Percentiles rank a stretch among this genome's conserved stretches.
Conservation (phyloP, 345 rosid species). For the Pelargonium nanum region DNA sequence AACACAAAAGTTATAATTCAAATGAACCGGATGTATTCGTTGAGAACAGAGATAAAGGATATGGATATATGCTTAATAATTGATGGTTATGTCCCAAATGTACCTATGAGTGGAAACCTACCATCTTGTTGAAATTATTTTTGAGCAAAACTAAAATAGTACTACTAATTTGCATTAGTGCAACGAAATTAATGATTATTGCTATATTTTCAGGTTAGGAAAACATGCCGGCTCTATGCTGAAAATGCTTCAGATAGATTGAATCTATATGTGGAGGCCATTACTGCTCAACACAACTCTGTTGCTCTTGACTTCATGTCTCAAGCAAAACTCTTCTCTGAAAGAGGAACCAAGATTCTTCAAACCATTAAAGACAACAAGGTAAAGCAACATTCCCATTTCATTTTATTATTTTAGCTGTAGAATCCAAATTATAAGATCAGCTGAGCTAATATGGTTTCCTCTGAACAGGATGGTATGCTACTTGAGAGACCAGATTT, state of each 20-base stretch:
- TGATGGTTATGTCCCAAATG: no score
- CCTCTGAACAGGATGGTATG: conserved; percentile 36
- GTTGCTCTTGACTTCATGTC: conserved; percentile 34
- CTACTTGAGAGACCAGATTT: conserved; percentile 52
- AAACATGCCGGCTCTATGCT: conserved; percentile 30
- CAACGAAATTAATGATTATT: background rate
- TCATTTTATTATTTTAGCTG: no score
- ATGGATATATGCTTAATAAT: no score
- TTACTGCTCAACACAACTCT: conserved; percentile 35
- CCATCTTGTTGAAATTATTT: no score
- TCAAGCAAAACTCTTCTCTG: conserved; percentile 26
- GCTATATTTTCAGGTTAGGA: conserved; percentile 26
- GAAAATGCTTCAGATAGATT: conserved; percentile 57
- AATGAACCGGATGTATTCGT: no score
- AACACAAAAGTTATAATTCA: no score
- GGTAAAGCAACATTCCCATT: conserved; percentile 18
- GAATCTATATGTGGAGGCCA: conserved; percentile 41
- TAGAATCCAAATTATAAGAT: no score
- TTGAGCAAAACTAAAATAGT: no score
- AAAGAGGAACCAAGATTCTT: conserved; percentile 33
- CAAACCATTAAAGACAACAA: conserved; percentile 27
- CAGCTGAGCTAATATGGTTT: background rate
- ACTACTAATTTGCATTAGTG: no score
- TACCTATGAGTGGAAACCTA: no score
- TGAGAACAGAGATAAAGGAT: no score